Conservation (phyloP, 2,329 filamentous ascomycete species). For the Leptographium wingfieldii region DNA sequence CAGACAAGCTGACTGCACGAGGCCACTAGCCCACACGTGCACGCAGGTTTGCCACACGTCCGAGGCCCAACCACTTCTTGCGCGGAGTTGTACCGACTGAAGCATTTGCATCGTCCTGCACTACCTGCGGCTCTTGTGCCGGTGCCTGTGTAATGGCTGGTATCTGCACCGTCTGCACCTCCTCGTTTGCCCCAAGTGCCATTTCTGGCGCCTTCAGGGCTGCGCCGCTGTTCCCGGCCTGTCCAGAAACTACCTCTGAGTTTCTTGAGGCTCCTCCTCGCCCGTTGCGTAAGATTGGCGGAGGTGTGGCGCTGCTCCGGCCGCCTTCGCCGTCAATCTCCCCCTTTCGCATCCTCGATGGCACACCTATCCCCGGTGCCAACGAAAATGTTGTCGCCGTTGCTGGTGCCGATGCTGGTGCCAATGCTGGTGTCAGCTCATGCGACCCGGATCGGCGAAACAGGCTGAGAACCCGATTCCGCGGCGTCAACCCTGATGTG, state of each 20-base stretch:
- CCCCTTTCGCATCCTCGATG: constrained; percentile 25
- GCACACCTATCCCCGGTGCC: constrained; percentile 22
- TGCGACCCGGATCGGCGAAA: constrained; percentile 37
- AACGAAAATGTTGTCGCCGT: constrained; percentile 13
- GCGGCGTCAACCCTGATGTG: constrained; percentile 25
- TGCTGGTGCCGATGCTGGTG: constrained; percentile 14
- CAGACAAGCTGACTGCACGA: background rate
- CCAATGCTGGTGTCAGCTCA: constrained; percentile 12
- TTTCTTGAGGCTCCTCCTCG: constrained; percentile 9
- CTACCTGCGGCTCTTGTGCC: background rate
- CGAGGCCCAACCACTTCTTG: constrained; percentile 22
- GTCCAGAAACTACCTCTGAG: constrained; percentile 1
- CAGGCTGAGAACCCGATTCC: constrained; percentile 34
- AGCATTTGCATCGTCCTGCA: background rate
- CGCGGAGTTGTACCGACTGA: constrained; percentile 4
- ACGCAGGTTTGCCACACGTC: constrained; percentile 18
- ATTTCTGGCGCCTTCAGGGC: background rate
- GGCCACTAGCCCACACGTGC: constrained; percentile 15
- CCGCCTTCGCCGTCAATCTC: constrained; percentile 23
- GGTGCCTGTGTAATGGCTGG: background rate
- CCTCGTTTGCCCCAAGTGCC: background rate
- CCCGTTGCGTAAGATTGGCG: constrained; percentile 39
- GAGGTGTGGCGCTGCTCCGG: constrained; percentile 37
- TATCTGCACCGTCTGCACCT: background rate
- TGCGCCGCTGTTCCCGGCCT: background rate